Base-by-base conservation (phyloP, 2,329 filamentous ascomycete species). In the Plenodomus lindquistii region DNA sequence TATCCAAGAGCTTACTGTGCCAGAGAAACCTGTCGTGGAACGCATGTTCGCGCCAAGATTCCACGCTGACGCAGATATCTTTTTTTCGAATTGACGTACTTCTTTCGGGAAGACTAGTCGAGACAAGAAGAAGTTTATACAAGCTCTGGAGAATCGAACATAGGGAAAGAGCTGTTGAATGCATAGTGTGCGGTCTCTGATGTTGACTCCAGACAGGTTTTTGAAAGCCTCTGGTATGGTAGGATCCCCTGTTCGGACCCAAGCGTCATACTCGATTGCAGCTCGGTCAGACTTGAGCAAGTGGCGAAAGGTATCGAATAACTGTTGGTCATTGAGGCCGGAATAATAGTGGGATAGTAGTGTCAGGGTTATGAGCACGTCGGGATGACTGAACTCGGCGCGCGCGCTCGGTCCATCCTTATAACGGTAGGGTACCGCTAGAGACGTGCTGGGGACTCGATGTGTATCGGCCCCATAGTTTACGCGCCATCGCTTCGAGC, bases 11-110 rank as follows among this genome's bases (percentile, higher is more conserved):
- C n/a, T n/a, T n/a, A n/a, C n/a, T n/a, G 86, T 90, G 0, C 86
- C 86, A 50, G 84, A 87, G 60, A 89, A 90, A 0, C 86, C 86
- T 0, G 83, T 85, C 0, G 79, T 84, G 0, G 77, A 74, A 17
- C 81, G 69, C 46, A 78, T 84, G 6, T 37, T 40, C 37, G 72
- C 60, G 16, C 72, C 81, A 21, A 88, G 70, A 48, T 89, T 85
- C 85, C 85, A 89, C 0, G 84, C 85, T 0, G 85, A 88, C 0
- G 83, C 77, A 0, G 82, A 84, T 0, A 89, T 69, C 54, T 88
- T 88, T 13, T 77, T 46, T 0, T 80, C 79, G 40, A 87, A 89
- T 50, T 87, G 81, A 19, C 79, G 83, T 51, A 81, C 79, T 19
- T 85, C 79, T 24, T 77, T 81, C 0, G 83, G 75, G 52, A 89